These are phyloP conservation scores for Puccinia hordei DNA, from an alignment of 1,284 basidiomycete genomes.

Conservation along the genomic window DNA sequence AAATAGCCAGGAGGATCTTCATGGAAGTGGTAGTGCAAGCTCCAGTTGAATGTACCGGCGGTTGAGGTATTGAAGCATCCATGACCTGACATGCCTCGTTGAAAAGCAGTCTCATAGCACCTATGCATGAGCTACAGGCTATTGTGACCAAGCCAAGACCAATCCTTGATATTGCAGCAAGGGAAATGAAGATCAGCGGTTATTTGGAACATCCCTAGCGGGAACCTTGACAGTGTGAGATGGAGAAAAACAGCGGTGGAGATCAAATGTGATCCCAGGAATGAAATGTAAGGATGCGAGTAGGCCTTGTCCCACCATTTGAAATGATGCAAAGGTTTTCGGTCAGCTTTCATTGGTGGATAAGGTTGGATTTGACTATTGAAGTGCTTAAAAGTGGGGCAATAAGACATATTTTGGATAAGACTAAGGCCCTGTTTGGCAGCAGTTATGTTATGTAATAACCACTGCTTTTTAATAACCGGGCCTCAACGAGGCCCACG, in stretches of 20 bases:
- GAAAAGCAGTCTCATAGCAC: background rate
- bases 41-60: too few species aligned
- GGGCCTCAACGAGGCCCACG: too few species aligned
- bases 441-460: too few species aligned
- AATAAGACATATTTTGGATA: background rate
- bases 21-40: background rate
- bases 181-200: background rate
- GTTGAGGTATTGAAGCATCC: background rate
- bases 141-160: background rate
- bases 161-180: background rate
- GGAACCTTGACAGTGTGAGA: background rate
- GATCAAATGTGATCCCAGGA: background rate
- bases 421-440: too few species aligned
- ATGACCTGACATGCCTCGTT: background rate
- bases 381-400: background rate
- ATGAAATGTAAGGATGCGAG: background rate
- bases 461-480: too few species aligned
- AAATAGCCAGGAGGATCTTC: background rate
- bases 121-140: background rate
- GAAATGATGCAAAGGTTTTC: background rate
- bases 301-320: background rate
- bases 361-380: constrained; percentile 1
- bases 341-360: background rate
- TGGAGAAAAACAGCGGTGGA: background rate
- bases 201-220: background rate